Conservation (phyloP, 257 asterid genomes). For the Nicotiana obtusifolia region DNA sequence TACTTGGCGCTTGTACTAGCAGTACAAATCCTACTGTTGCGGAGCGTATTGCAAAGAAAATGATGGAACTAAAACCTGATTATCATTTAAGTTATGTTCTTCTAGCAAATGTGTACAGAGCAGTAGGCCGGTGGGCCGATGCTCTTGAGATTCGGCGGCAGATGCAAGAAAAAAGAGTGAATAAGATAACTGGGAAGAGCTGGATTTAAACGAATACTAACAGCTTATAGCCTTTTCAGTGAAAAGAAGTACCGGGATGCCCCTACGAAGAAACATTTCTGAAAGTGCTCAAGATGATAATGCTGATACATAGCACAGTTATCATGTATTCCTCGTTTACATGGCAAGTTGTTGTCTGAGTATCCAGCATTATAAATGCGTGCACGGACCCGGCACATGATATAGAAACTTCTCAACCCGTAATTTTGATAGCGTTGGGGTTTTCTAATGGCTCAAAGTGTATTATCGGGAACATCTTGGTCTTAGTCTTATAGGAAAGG, state of each 20-base stretch:
- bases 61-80: conserved; percentile 73
- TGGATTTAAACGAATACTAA: conserved; percentile 51
- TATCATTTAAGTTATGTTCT: conserved; percentile 77
- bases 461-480: background rate
- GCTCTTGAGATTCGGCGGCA: conserved; percentile 50
- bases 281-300: background rate
- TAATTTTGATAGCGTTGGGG: too few relatives aligned
- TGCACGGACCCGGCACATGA: background rate
- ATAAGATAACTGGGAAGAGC: conserved; percentile 72
- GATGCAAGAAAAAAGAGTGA: conserved; percentile 56
- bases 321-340: background rate
- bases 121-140: conserved; percentile 76
- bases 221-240: background rate
- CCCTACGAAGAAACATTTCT: background rate
- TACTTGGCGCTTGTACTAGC: conserved; percentile 75
- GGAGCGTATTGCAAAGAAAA: conserved; percentile 58
- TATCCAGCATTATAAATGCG: background rate
- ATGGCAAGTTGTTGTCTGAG: background rate
- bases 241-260: background rate
- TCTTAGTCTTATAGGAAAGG: background rate
- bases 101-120: conserved; percentile 63
- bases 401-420: background rate
- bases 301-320: background rate
- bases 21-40: conserved; percentile 50
- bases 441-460: background rate